These are phyloP conservation scores for Exserohilum turcica DNA, from an alignment of 2,329 filamentous ascomycete genomes.

Conservation along the genomic window DNA sequence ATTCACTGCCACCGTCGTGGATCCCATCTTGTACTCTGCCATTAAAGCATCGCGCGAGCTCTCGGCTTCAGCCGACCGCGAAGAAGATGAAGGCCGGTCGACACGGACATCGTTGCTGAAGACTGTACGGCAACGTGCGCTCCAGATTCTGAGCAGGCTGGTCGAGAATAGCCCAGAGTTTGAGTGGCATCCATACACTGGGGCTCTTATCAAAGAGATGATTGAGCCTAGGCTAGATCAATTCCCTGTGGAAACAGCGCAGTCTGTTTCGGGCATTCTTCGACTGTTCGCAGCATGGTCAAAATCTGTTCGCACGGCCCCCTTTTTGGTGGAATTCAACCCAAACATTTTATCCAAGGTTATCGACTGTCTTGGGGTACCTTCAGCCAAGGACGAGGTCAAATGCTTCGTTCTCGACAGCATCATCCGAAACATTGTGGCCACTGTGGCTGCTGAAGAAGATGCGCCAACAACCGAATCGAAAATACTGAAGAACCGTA, in stretches of 20 bases:
- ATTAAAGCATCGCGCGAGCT: slow-evolving; percentile 64
- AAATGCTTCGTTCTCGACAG: slow-evolving; percentile 77
- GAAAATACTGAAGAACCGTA: slow-evolving; percentile 58
- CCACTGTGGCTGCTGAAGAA: slow-evolving; percentile 21
- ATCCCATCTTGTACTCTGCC: slow-evolving; percentile 81
- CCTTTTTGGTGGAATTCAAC: slow-evolving; percentile 71
- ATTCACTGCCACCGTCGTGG: slow-evolving; percentile 71
- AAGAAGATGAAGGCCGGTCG: slow-evolving; percentile 28
- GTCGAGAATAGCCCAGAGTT: slow-evolving; percentile 74
- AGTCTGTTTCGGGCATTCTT: slow-evolving; percentile 83
- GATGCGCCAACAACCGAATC: slow-evolving; percentile 49
- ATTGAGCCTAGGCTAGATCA: slow-evolving; percentile 78
- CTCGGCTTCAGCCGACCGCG: slow-evolving; percentile 35
- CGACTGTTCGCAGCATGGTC: slow-evolving; percentile 84
- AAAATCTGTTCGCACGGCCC: slow-evolving; percentile 65
- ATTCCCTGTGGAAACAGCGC: slow-evolving; percentile 82
- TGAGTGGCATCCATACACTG: slow-evolving; percentile 74
- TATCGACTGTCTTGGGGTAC: slow-evolving; percentile 71
- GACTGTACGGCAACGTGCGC: slow-evolving; percentile 70
- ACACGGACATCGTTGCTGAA: slow-evolving; percentile 64
- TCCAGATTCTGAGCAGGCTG: slow-evolving; percentile 81
- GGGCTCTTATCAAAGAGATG: slow-evolving; percentile 73
- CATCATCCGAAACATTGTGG: slow-evolving; percentile 64
- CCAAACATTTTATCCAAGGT: slow-evolving; percentile 67
- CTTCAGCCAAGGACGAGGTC: slow-evolving; percentile 83